These are phyloP conservation scores for Dioscorea alata DNA, from an alignment of 106 monocot genomes.

Conservation along the genomic window DNA sequence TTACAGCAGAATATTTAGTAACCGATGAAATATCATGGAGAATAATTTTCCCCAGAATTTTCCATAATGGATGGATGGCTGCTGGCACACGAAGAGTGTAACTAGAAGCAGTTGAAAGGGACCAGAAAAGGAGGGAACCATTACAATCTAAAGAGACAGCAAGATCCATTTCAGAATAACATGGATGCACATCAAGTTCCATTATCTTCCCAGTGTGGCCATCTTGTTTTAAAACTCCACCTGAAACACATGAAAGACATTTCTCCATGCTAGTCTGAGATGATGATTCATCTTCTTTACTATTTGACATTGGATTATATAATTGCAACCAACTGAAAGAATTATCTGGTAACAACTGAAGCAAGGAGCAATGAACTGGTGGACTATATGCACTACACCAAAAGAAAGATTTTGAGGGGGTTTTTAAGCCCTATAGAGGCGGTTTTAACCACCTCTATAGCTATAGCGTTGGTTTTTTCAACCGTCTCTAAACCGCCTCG, in stretches of 20 bases:
- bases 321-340: conserved; percentile 53
- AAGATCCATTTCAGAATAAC: conserved; percentile 44
- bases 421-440: too few species aligned
- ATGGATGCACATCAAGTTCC: conserved; percentile 64
- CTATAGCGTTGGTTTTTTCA: too few species aligned
- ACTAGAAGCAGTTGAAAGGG: conserved; percentile 42
- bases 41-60: conserved; percentile 51
- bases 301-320: conserved; percentile 13
- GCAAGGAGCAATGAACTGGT: conserved; percentile 62
- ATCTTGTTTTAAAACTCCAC: conserved; percentile 38
- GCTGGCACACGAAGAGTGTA: conserved; percentile 30
- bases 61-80: conserved; percentile 36
- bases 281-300: conserved; percentile 15
- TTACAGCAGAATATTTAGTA: conserved; percentile 49
- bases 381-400: conserved; percentile 63
- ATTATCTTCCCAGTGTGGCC: conserved; percentile 64
- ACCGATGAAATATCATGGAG: conserved; percentile 21
- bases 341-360: conserved; percentile 63
- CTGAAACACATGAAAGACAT: conserved; percentile 29
- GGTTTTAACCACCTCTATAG: too few species aligned
- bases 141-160: conserved; percentile 79
- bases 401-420: too few species aligned
- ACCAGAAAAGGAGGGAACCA: conserved; percentile 82
- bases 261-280: conserved; percentile 20
- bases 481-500: too few species aligned